Conservation (phyloP, 2,329 filamentous ascomycete species). For the Aspergillus fijiensis region DNA sequence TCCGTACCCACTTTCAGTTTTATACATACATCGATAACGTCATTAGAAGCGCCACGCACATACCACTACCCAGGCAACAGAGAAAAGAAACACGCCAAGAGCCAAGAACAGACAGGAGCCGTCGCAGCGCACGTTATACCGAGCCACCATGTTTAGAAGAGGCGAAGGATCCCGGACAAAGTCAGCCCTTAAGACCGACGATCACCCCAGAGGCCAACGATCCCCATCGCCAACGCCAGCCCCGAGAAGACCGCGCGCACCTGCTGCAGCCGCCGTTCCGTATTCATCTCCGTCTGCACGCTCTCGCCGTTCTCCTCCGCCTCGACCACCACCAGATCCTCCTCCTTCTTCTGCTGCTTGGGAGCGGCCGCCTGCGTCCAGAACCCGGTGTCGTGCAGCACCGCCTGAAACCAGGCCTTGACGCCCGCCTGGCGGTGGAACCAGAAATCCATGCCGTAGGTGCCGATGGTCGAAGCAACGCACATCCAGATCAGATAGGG, state of each 20-base stretch:
- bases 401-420: slow-evolving; percentile 31
- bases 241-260: slow-evolving; percentile 42
- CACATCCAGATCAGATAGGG: slow-evolving; percentile 89
- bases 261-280: slow-evolving; percentile 41
- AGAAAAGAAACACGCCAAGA: background rate
- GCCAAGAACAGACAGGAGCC: background rate
- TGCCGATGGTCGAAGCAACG: slow-evolving; percentile 54
- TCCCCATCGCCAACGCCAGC: slow-evolving; percentile 46
- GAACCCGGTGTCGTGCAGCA: slow-evolving; percentile 47
- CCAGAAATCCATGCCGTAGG: slow-evolving; percentile 64
- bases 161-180: background rate
- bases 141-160: background rate
- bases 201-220: slow-evolving; percentile 53
- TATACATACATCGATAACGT: background rate
- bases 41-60: background rate
- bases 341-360: slow-evolving; percentile 31
- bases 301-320: slow-evolving; percentile 44
- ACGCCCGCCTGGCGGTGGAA: slow-evolving; percentile 66
- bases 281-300: slow-evolving; percentile 45
- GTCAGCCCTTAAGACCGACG: slow-evolving; percentile 6
- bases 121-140: background rate
- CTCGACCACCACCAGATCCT: slow-evolving; percentile 41
- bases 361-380: slow-evolving; percentile 9
- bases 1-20: background rate
- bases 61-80: background rate